Percentiles rank a stretch among this genome's conserved stretches.
These are phyloP conservation scores for Hordeum pubiflorum DNA, from an alignment of 202 grass and related monocot species.

Conservation along the genomic window DNA sequence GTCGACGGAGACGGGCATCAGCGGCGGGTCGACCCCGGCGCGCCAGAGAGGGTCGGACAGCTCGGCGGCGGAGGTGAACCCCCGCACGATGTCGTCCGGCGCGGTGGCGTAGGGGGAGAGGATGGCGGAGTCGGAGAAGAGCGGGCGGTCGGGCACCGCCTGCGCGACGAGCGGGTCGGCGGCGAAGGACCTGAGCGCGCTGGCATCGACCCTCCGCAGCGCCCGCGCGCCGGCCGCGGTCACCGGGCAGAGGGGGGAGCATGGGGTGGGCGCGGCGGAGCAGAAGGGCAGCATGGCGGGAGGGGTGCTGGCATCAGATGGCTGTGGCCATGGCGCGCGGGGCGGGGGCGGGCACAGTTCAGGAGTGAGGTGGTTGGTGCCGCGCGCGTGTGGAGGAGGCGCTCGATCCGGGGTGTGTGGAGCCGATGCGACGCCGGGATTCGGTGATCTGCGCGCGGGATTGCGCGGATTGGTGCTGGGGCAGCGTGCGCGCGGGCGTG, in stretches of 20 bases:
- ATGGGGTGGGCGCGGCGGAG: conserved; percentile 47
- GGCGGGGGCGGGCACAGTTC: neutral
- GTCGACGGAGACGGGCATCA: conserved; percentile 27
- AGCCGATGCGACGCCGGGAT: conserved; percentile 20
- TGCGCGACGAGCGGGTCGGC: conserved; percentile 59
- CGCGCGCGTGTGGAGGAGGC: neutral
- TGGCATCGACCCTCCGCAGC: conserved; percentile 32
- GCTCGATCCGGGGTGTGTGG: conserved; percentile 42
- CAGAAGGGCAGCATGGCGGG: conserved; percentile 59
- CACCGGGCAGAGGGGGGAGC: conserved; percentile 43
- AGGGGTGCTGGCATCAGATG: conserved; percentile 21
- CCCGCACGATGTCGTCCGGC: conserved; percentile 60
- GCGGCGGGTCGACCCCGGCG: neutral
- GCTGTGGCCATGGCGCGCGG: conserved; percentile 10
- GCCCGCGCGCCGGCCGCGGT: conserved; percentile 29
- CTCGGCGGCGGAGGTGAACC: conserved; percentile 33
- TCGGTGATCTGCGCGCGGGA: conserved; percentile 20
- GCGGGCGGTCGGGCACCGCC: conserved; percentile 37
- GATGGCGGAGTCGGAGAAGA: conserved; percentile 63
- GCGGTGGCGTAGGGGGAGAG: conserved; percentile 58
- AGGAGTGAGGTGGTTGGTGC: neutral
- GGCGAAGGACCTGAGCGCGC: conserved; percentile 37
- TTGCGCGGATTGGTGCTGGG: conserved; percentile 30
- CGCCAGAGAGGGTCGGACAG: neutral
- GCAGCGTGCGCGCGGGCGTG: conserved; percentile 11